phyloP scores from a whole-genome alignment of 768 basidiomycete species.

The Phlebiopsis gigantea region DNA sequence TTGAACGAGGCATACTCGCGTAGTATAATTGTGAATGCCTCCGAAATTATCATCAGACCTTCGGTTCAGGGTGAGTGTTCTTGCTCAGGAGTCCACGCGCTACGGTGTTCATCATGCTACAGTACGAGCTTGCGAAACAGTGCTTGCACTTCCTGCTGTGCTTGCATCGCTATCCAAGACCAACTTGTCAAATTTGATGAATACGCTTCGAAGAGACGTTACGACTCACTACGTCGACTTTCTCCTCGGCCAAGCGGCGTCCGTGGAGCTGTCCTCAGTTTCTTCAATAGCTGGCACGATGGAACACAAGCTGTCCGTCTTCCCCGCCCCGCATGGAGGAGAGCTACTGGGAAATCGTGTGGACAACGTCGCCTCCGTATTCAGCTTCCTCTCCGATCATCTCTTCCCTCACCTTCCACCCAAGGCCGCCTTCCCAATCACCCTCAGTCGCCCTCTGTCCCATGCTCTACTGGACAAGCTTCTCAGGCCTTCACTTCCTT shows the following conservation, averaged over 20 bases:
- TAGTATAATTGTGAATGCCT: slow-evolving; percentile 47
- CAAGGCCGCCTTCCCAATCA: slow-evolving; percentile 46
- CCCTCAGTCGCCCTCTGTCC: slow-evolving; percentile 56
- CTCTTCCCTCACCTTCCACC: slow-evolving; percentile 54
- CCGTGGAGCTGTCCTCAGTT: slow-evolving; percentile 33
- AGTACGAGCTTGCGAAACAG: slow-evolving; percentile 55
- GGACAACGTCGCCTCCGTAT: slow-evolving; percentile 46
- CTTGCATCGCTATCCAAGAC: slow-evolving; percentile 53
- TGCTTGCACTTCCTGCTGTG: slow-evolving; percentile 47
- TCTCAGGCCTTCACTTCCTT: slow-evolving; percentile 66
- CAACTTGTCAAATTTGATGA: slow-evolving; percentile 50
- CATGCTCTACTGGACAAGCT: slow-evolving; percentile 59
- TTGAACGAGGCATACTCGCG: slow-evolving; percentile 63
- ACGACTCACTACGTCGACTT: slow-evolving; percentile 52
- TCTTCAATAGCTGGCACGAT: slow-evolving; percentile 26
- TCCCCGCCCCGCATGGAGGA: slow-evolving; percentile 37
- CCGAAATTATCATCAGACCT: slow-evolving; percentile 44
- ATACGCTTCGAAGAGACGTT: slow-evolving; percentile 63
- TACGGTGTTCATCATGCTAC: neutral
- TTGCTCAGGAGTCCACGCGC: neutral
- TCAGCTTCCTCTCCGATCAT: slow-evolving; percentile 58
- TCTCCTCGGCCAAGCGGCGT: slow-evolving; percentile 48
- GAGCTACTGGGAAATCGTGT: slow-evolving; percentile 40
- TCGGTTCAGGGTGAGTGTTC: slow-evolving; percentile 45
- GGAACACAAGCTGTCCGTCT: slow-evolving; percentile 44